Base-by-base conservation (phyloP, 1,284 basidiomycete species). In the Ceratobasidium sp. region DNA sequence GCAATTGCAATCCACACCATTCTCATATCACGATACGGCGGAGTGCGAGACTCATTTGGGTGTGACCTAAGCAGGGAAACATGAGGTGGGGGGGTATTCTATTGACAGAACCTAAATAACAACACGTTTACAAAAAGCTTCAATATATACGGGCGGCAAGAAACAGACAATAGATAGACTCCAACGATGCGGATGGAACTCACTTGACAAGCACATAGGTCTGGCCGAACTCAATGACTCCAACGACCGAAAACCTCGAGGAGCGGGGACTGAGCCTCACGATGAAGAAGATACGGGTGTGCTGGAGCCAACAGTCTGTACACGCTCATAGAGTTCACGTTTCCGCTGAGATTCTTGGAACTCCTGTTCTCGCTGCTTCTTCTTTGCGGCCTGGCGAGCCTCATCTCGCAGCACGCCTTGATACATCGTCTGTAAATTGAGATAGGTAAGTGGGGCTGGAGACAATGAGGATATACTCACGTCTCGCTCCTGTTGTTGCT, bases 331-430 rank as follows among this genome's bases (percentile, higher is more conserved):
- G 22, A 89, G 63, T 76, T 88, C 89, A 36, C 90, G 87, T 80
- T 90, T 93, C 78, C 84, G 84, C 77, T 85, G 83, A 0, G 92
- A 93, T 74, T 75, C 73, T n/a, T 48, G 36, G 1, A 75, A 51
- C 74, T 77, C 76, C 29, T 63, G 47, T 54, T 77, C 75, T 14
- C 71, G 69, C 80, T 91, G 88, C 56, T 79, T 84, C 86, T 89
- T 89, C 83, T 95, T 95, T 79, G 91, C 89, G 76, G 83, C 85
- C 75, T 93, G 85, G 41, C 96, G 90, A 78, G 90, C 93, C 79
- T 97, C 95, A 81, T 98, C 96, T 60, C 90, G 89, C 51, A 98
- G 79, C 0, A 98, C 95, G 36, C 96, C 96, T 81, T 92, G 87
- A 81, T 93, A 97, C 96, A 98, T 98, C 22, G 86, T 91, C 96